phyloP scores from a whole-genome alignment of 179 eudicot species.

The Carnegiea gigantea region DNA sequence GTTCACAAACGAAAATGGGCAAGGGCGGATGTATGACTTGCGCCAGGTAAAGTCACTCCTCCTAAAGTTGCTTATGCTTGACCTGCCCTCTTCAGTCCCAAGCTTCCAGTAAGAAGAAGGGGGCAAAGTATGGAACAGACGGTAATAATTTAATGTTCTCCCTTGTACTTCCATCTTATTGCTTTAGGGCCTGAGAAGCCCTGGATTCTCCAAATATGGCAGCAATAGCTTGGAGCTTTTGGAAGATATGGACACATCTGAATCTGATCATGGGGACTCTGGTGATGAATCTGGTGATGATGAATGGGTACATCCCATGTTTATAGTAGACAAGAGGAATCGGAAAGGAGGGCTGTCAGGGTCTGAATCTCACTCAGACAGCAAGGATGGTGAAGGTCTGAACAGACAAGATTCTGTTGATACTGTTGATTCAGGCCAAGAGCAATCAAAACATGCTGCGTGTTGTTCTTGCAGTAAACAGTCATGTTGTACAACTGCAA shows the following conservation, averaged over 20 bases:
- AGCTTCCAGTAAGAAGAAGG: background rate
- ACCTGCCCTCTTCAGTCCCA: background rate
- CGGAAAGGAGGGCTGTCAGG: constrained; percentile 35
- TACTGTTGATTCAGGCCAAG: constrained; percentile 17
- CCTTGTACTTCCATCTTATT: background rate
- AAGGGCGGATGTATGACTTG: constrained; percentile 48
- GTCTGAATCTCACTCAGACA: constrained; percentile 23
- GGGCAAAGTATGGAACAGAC: background rate
- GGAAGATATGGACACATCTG: constrained; percentile 93
- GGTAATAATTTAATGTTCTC: background rate
- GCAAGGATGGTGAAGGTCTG: constrained; percentile 25
- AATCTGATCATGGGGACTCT: constrained; percentile 48
- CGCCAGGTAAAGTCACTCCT: constrained; percentile 56
- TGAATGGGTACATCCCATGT: constrained; percentile 53
- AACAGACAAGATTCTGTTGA: constrained; percentile 34
- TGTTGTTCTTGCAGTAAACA: constrained; percentile 66
- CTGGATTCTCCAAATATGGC: constrained; percentile 41
- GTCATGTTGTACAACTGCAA: constrained; percentile 71
- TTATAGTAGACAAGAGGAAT: constrained; percentile 36
- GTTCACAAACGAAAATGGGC: constrained; percentile 17
- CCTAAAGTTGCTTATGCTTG: background rate
- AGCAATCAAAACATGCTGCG: constrained; percentile 29
- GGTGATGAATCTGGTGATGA: constrained; percentile 44
- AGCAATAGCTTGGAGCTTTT: constrained; percentile 37
- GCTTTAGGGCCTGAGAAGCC: constrained; percentile 55